phyloP scores from a whole-genome alignment of 2,329 filamentous ascomycete genomes.

The Epichloe baconii region DNA sequence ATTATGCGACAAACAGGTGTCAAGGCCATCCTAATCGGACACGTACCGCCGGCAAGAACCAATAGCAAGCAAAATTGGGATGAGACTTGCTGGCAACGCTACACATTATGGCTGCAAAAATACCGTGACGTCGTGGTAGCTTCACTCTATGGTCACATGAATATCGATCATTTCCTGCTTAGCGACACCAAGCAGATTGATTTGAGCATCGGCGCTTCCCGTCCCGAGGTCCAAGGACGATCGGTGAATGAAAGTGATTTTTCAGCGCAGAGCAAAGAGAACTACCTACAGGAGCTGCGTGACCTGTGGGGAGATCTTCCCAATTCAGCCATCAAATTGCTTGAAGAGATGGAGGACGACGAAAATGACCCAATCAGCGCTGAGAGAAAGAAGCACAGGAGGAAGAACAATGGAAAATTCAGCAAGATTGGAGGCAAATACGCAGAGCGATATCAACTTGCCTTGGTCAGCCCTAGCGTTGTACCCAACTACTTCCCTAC shows the following conservation, averaged over 20 bases:
- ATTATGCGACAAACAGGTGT: slow-evolving; percentile 70
- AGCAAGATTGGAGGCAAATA: slow-evolving; percentile 61
- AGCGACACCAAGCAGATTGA: slow-evolving; percentile 73
- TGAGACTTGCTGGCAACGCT: slow-evolving; percentile 97
- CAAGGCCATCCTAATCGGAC: slow-evolving; percentile 89
- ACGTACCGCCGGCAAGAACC: slow-evolving; percentile 83
- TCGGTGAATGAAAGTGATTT: slow-evolving; percentile 37
- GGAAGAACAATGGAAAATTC: slow-evolving; percentile 38
- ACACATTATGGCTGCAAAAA: slow-evolving; percentile 77
- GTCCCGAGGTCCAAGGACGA: not conserved
- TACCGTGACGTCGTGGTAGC: slow-evolving; percentile 81
- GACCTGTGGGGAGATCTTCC: slow-evolving; percentile 68
- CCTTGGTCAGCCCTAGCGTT: slow-evolving; percentile 71
- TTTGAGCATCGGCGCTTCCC: slow-evolving; percentile 31
- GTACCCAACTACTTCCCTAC: slow-evolving; percentile 90
- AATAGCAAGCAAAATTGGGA: slow-evolving; percentile 82
- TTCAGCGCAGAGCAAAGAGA: slow-evolving; percentile 42
- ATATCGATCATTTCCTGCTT: slow-evolving; percentile 91
- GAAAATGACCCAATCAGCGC: slow-evolving; percentile 8
- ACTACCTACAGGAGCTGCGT: slow-evolving; percentile 70
- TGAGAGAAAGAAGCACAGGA: slow-evolving; percentile 20
- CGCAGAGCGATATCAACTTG: slow-evolving; percentile 74
- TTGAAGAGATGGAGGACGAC: slow-evolving; percentile 7
- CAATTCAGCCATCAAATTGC: slow-evolving; percentile 24
- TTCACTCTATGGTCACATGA: slow-evolving; percentile 88